These are phyloP conservation scores for Apiospora koreana DNA, from an alignment of 2,329 filamentous ascomycete genomes.

Conservation along the genomic window DNA sequence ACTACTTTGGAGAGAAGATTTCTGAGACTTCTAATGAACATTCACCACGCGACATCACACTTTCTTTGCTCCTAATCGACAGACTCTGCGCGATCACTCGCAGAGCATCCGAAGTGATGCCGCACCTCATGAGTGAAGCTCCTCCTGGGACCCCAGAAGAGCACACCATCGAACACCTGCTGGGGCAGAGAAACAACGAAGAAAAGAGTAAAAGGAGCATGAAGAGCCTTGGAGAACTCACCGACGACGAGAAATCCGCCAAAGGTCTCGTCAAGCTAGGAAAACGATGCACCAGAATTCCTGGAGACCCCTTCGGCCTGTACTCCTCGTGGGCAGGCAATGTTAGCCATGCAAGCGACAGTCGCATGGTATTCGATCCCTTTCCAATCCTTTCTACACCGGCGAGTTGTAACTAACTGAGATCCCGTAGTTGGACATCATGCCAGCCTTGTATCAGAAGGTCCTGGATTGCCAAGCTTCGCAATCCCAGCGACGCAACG, in stretches of 20 bases:
- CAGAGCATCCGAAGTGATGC: too few species aligned
- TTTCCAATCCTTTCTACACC: neutral
- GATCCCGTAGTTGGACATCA: neutral
- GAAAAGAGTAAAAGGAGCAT: neutral
- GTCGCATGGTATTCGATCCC: conserved; percentile 12
- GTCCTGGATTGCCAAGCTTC: neutral
- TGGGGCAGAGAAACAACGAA: neutral
- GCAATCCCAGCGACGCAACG: neutral
- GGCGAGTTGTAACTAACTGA: neutral
- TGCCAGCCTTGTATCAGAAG: neutral
- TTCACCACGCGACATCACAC: too few species aligned
- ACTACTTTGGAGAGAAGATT: too few species aligned
- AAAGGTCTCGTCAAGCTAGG: conserved; percentile 12
- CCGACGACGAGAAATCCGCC: neutral
- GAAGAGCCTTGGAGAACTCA: conserved; percentile 13
- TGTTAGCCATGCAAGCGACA: conserved; percentile 14
- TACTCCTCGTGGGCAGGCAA: conserved; percentile 18
- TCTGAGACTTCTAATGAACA: too few species aligned
- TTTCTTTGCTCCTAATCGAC: too few species aligned
- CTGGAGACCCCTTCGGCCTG: conserved; percentile 15
- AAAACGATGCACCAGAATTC: conserved; percentile 10
- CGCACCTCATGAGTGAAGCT: neutral
- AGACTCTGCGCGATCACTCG: too few species aligned
- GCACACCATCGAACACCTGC: neutral
- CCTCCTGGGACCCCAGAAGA: neutral